phyloP scores from a whole-genome alignment of 2,329 filamentous ascomycete genomes.

The Pyricularia pennisetigena region DNA sequence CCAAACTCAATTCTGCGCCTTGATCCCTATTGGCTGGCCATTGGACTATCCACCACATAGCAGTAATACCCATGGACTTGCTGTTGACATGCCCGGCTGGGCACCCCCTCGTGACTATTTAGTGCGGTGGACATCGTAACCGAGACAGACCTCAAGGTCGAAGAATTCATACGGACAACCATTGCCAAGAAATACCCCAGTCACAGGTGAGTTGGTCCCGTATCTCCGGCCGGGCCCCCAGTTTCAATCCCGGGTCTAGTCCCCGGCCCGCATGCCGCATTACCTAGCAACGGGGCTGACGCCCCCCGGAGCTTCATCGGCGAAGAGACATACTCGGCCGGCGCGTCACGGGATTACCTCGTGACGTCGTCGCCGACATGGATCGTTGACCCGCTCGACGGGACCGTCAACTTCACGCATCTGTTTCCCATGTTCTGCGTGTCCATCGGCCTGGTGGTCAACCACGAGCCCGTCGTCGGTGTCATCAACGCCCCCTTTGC shows the following conservation, averaged over 20 bases:
- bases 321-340: conserved; percentile 66
- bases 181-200: conserved; percentile 51
- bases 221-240: background rate
- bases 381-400: conserved; percentile 69
- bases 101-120: background rate
- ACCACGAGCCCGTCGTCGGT: conserved; percentile 52
- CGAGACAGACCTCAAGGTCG: conserved; percentile 66
- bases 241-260: no score
- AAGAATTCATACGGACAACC: conserved; percentile 54
- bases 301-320: conserved; percentile 52
- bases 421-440: conserved; percentile 76
- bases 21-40: background rate
- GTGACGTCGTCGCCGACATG: conserved; percentile 57
- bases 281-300: no score
- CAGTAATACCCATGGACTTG: background rate
- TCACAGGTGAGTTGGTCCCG: conserved; percentile 46
- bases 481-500: conserved; percentile 65
- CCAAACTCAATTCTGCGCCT: background rate
- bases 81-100: background rate
- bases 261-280: no score
- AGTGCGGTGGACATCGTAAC: conserved; percentile 67
- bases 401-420: conserved; percentile 75
- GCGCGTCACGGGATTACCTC: conserved; percentile 57
- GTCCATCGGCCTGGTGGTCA: conserved; percentile 59
- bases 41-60: no score